These are phyloP conservation scores for Oidium heveae DNA, from an alignment of 2,329 filamentous ascomycete genomes.

Conservation along the genomic window DNA sequence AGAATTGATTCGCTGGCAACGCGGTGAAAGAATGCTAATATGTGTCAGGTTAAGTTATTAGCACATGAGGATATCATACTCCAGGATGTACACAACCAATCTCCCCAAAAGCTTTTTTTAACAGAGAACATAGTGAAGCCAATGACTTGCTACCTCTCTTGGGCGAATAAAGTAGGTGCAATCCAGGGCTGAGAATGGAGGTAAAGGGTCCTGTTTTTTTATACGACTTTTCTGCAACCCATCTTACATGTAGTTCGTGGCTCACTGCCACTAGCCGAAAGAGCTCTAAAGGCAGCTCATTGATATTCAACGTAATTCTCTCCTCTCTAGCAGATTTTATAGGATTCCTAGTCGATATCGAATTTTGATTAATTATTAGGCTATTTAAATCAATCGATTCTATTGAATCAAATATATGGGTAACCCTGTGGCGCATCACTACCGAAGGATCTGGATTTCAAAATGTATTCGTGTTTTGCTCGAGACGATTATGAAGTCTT, in stretches of 20 bases:
- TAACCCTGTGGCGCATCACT: constrained; percentile 53
- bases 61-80: constrained; percentile 14
- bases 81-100: constrained; percentile 28
- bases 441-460: background rate
- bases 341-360: constrained; percentile 26
- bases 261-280: constrained; percentile 33
- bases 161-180: constrained; percentile 60
- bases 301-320: constrained; percentile 38
- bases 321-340: constrained; percentile 54
- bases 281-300: constrained; percentile 49
- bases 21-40: constrained; percentile 33
- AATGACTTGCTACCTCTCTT: constrained; percentile 6
- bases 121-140: constrained; percentile 27
- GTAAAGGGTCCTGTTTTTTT: constrained; percentile 41
- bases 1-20: constrained; percentile 32
- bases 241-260: constrained; percentile 55
- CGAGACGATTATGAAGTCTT: no score
- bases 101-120: constrained; percentile 30
- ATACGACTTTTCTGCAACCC: constrained; percentile 36
- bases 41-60: constrained; percentile 2
- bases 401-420: constrained; percentile 46
- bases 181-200: constrained; percentile 51
- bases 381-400: constrained; percentile 36
- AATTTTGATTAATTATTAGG: constrained; percentile 28
- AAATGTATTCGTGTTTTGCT: background rate